These are phyloP conservation scores for Hortiboletus campestris DNA, from an alignment of 768 basidiomycete species.

Conservation along the genomic window DNA sequence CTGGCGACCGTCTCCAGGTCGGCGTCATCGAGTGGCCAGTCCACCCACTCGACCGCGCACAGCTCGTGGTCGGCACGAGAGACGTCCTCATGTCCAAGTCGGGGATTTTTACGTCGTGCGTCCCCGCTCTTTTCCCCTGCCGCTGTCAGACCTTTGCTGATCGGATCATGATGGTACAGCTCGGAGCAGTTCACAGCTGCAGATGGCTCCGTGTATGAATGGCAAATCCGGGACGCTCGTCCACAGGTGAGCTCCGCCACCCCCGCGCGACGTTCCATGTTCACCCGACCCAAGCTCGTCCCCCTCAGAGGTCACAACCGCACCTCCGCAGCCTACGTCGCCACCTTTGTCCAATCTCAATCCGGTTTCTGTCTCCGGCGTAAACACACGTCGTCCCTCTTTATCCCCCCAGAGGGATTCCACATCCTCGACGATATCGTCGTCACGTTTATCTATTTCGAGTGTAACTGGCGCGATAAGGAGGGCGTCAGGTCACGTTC, in stretches of 20 bases:
- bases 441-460: constrained; percentile 38
- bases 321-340: constrained; percentile 17
- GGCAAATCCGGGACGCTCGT: constrained; percentile 25
- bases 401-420: constrained; percentile 28
- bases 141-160: too few relatives aligned
- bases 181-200: constrained; percentile 26
- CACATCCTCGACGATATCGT: constrained; percentile 36
- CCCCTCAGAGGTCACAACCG: constrained; percentile 8
- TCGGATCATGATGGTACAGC: constrained; percentile 2
- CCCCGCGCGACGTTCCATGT: neutral
- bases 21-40: constrained; percentile 32
- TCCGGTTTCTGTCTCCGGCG: constrained; percentile 14
- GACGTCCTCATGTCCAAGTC: constrained; percentile 24
- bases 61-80: constrained; percentile 27
- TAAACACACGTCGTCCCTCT: constrained; percentile 21
- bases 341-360: constrained; percentile 26
- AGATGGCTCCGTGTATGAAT: constrained; percentile 26
- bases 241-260: constrained; percentile 19
- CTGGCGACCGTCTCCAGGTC: constrained; percentile 25
- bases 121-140: neutral
- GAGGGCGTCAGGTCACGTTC: constrained; percentile 15
- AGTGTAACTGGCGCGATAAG: constrained; percentile 27
- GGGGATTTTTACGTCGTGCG: constrained; percentile 24
- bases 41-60: neutral
- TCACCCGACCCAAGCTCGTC: constrained; percentile 19